Evolutionary conservation across 768 basidiomycete genomes (phyloP), one percentile per base, ranked within the genome.

Genomic region (Rhizopogon rudus): DNA sequence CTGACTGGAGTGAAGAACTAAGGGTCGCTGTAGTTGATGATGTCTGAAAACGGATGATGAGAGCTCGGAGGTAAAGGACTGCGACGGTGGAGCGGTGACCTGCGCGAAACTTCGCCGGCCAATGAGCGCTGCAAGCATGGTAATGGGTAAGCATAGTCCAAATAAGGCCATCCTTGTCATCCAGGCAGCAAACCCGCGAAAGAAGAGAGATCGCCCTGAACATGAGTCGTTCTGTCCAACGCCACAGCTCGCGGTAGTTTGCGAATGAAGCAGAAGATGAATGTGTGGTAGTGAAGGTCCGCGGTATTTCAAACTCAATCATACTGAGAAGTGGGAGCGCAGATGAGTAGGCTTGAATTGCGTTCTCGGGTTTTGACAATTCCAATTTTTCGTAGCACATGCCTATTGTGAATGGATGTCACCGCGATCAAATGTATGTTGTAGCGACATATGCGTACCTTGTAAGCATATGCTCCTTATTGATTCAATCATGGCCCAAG

Each of bases 191-290:
- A 0, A 72, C 70, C 13, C 78, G 77, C 3, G 90, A 73, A 14
- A 84, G 80, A 0, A 93, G 69, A 1, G 89, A 73, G 42, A 90
- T 78, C 2, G 84, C 85, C n/a, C 94, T 81, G 75, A 89, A 88
- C n/a, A 94, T 73, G 22, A 91, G 76, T 17, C 84, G 78, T 61
- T 96, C 92, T 3, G 82, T 76, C 89, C 91, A 94, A 49, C 93
- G 78, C 77, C 91, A 93, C 9, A 95, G 76, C 63, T 98, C 94
- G 6, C 88, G 86, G 53, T 88, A 84, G 44, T 79, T 79, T 3
- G 73, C 66, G 61, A 93, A 93, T 5, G 84, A 76, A 2, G 79
- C 71, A 72, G 31, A 65, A 55, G 51, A 65, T 1, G 45, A 29
- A 50, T 60, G 66, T 60, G 13, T 70, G 60, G 54, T 59, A 49